phyloP scores from a whole-genome alignment of 2,329 filamentous ascomycete genomes.

The Ceratocystis papillata region DNA sequence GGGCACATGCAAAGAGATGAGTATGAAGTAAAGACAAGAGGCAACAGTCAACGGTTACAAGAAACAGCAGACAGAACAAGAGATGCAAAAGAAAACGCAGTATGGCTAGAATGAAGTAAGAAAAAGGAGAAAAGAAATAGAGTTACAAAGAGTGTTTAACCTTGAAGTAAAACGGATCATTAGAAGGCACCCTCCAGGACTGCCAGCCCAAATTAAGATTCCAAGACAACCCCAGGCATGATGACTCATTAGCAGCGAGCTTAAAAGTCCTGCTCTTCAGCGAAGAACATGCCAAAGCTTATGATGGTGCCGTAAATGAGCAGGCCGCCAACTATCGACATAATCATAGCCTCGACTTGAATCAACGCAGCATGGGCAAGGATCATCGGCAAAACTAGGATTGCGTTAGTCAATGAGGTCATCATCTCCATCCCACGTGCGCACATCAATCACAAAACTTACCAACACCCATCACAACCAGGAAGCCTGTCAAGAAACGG shows the following conservation, averaged over 20 bases:
- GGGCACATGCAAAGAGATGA: neutral
- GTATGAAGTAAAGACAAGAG: neutral
- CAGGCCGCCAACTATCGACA: slow-evolving; percentile 85
- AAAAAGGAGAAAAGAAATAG: neutral
- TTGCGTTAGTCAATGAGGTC: slow-evolving; percentile 8
- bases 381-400: slow-evolving; percentile 68
- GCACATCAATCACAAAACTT: slow-evolving; percentile 34
- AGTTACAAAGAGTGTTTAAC: neutral
- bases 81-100: neutral
- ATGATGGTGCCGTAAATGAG: slow-evolving; percentile 98
- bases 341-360: slow-evolving; percentile 72
- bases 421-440: neutral
- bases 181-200: neutral
- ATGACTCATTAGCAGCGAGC: slow-evolving; percentile 7
- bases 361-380: slow-evolving; percentile 83
- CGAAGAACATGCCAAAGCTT: slow-evolving; percentile 96
- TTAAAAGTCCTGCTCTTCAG: slow-evolving; percentile 92
- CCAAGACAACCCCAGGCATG: neutral
- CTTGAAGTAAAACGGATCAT: slow-evolving; percentile 2
- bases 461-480: slow-evolving; percentile 98
- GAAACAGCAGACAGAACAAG: slow-evolving; percentile 9
- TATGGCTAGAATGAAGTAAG: neutral
- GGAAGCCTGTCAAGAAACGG: slow-evolving; percentile 84
- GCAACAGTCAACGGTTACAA: neutral
- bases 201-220: neutral